phyloP scores from a whole-genome alignment of 2,329 filamentous ascomycete species.

The Mycosphaerella arachidis region DNA sequence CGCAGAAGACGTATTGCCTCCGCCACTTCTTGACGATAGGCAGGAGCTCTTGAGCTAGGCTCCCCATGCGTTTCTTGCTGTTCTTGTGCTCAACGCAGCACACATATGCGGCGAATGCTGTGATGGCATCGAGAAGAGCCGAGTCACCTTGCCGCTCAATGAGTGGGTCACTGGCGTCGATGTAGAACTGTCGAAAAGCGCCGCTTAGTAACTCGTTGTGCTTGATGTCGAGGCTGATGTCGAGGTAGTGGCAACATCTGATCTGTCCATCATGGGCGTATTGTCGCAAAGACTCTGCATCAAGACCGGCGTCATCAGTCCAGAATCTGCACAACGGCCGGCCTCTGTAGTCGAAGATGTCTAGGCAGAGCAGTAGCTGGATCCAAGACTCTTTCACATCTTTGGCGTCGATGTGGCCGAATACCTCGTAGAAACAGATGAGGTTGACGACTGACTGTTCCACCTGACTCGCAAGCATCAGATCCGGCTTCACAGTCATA shows the following conservation, averaged over 20 bases:
- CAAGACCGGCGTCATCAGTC: background rate
- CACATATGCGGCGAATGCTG: background rate
- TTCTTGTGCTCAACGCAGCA: background rate
- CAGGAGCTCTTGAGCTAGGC: background rate
- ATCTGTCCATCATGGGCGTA: background rate
- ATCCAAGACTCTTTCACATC: slow-evolving; percentile 1
- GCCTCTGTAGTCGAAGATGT: slow-evolving; percentile 1
- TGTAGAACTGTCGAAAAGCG: background rate
- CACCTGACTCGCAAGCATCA: background rate
- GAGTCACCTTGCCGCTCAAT: background rate
- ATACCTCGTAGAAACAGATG: background rate
- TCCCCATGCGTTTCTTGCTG: background rate
- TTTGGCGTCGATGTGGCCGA: background rate
- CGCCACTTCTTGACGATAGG: slow-evolving; percentile 2
- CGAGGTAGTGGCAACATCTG: background rate
- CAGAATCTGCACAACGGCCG: background rate
- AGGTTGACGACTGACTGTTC: background rate
- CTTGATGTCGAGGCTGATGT: background rate
- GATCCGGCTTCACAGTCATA: background rate
- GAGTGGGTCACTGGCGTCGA: background rate
- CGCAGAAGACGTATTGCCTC: background rate
- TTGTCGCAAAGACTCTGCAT: background rate
- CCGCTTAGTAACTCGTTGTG: background rate
- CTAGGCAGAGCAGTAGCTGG: background rate
- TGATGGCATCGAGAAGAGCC: background rate